Conservation (phyloP, 306 rosid species). For the Delonix regia region DNA sequence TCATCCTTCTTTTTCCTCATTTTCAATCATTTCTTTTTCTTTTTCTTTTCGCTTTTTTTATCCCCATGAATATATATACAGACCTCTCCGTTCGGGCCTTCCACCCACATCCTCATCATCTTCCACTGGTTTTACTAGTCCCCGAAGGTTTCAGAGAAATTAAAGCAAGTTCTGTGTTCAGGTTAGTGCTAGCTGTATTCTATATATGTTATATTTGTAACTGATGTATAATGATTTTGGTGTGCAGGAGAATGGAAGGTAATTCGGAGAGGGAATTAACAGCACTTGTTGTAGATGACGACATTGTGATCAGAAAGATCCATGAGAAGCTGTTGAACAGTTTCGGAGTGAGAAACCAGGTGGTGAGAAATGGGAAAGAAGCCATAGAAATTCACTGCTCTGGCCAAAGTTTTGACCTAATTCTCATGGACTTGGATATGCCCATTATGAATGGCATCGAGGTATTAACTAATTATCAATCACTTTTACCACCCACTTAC, state of each 20-base stretch:
- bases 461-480: conserved; percentile 33
- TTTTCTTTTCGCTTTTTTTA: conserved; percentile 24
- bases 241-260: conserved; percentile 5
- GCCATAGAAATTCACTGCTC: conserved; percentile 66
- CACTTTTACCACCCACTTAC: too few species aligned
- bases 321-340: conserved; percentile 55
- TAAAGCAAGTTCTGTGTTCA: background rate
- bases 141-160: background rate
- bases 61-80: background rate
- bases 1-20: background rate
- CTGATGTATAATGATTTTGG: too few species aligned
- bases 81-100: too few species aligned
- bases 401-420: conserved; percentile 70
- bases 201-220: too few species aligned
- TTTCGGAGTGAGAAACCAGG: conserved; percentile 57
- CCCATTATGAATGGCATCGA: conserved; percentile 88
- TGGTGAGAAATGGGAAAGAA: conserved; percentile 71
- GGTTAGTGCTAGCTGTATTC: background rate
- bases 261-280: conserved; percentile 29
- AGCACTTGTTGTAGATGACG: conserved; percentile 83
- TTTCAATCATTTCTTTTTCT: conserved; percentile 15
- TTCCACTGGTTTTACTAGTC: background rate
- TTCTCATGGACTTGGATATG: conserved; percentile 92
- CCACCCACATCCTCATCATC: conserved; percentile 15
- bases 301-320: conserved; percentile 44